Base-by-base conservation (phyloP, 306 rosid species). In the Gillenia trifoliata region DNA sequence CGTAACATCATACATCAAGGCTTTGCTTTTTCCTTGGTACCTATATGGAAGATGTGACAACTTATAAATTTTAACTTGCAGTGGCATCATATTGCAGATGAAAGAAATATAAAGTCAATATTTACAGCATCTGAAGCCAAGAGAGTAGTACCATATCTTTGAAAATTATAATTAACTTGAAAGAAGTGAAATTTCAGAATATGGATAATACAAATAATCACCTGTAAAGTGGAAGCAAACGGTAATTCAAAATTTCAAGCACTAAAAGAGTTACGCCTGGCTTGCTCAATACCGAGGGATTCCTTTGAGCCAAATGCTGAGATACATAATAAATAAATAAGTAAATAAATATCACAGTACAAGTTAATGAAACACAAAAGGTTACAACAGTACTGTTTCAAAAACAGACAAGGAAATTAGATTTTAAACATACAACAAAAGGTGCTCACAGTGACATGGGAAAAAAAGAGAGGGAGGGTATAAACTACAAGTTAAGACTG, bases 181-280 rank as follows among this genome's bases (percentile, higher is more conserved):
- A 40, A 57, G 40, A 56, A 43, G 64, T 45, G 47, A 67, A 36
- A 70, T 49, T 70, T 52, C 74, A 60, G 73, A 56, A 36, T 7
- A 61, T 64, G 52, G 74, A 22, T 38, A 55, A 70, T 15, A 71
- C 60, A 74, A 74, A 73, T 68, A 80, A 71, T 82, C 81, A 92
- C 97, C 99, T 94, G 89, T 94, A 94, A 68, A 92, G 92, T 72
- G 99, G 97, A 82, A 94, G 97, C 75, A 94, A 83, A 69, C 99
- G 89, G 73, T 94, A 94, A 91, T 94, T 94, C 92, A 94, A 77
- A 74, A 94, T 90, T 89, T 94, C 99, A 78, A 94, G 97, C 85
- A 94, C 89, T 88, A 92, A 81, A 78, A 94, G 93, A 43, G 99
- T 88, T 68, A 90, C 97, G 4, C 96, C 99, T 55, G 96, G 91